Evolutionary conservation across 345 rosid species (phyloP).

Genomic region (Rhodamnia rubescens): DNA sequence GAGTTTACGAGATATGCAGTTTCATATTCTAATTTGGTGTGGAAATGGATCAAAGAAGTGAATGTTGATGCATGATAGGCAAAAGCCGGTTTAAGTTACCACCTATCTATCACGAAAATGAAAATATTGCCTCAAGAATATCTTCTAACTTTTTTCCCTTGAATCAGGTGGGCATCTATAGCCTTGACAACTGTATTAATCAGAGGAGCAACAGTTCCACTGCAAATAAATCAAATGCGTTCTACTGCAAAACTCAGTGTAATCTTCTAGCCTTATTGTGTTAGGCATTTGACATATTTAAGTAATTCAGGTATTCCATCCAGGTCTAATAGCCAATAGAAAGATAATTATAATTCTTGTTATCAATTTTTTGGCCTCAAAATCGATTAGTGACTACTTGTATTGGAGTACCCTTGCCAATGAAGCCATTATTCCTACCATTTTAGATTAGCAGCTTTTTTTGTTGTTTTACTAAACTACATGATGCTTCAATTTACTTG

Average conservation of each 20-base stretch:
- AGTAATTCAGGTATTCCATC: neutral
- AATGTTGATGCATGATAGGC: neutral
- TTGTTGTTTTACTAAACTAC: neutral
- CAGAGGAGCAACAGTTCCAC: constrained; percentile 31
- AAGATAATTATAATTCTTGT: neutral
- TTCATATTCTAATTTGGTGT: neutral
- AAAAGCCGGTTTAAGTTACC: neutral
- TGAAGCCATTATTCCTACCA: neutral
- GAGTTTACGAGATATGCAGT: neutral
- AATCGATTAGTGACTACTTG: neutral
- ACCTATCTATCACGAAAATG: neutral
- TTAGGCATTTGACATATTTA: neutral
- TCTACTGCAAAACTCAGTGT: constrained; percentile 34
- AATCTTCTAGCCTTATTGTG: neutral
- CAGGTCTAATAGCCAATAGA: neutral
- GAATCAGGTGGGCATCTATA: constrained; percentile 42
- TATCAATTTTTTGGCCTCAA: neutral
- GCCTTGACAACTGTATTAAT: constrained; percentile 33
- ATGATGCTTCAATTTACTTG: neutral
- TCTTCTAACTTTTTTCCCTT: neutral
- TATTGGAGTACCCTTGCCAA: neutral
- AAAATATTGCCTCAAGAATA: neutral
- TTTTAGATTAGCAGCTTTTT: neutral
- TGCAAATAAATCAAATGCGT: constrained; percentile 31
- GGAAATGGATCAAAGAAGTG: neutral